Evolutionary conservation across 805 yeast genomes (phyloP).

Genomic region (Saturnispora mendoncae): DNA sequence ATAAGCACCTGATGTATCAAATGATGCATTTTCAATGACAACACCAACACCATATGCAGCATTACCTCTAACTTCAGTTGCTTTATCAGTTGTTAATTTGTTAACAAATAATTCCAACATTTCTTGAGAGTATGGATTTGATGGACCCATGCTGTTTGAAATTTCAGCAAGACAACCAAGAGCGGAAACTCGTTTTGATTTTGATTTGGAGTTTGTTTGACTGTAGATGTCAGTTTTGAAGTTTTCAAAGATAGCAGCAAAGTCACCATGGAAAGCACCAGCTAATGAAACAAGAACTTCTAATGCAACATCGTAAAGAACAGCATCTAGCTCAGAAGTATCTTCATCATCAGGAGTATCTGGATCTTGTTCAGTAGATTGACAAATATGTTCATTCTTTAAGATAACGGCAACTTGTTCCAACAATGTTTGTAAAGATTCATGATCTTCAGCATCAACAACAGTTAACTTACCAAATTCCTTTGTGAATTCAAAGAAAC

Average conservation of each 20-base stretch:
- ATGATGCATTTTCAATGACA: conserved; percentile 42
- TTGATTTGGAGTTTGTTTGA: conserved; percentile 53
- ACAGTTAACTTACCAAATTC: conserved; percentile 67
- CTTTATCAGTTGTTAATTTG: conserved; percentile 63
- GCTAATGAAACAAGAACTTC: conserved; percentile 79
- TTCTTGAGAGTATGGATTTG: conserved; percentile 60
- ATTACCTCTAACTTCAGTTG: conserved; percentile 84
- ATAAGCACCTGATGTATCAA: conserved; percentile 55
- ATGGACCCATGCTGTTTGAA: conserved; percentile 58
- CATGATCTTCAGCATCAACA: conserved; percentile 48
- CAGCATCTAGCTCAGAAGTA: conserved; percentile 52
- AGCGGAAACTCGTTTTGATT: conserved; percentile 70
- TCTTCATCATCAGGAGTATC: conserved; percentile 35
- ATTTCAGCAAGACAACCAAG: conserved; percentile 91
- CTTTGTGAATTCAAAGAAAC: conserved; percentile 56
- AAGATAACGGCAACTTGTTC: conserved; percentile 62
- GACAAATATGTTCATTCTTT: conserved; percentile 78
- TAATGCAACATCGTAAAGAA: conserved; percentile 73
- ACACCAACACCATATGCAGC: conserved; percentile 96
- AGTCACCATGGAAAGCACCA: conserved; percentile 68
- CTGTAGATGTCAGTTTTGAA: conserved; percentile 57
- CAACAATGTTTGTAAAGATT: conserved; percentile 58
- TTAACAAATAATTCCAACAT: conserved; percentile 61
- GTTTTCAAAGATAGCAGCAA: conserved; percentile 56
- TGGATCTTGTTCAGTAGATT: conserved; percentile 52